phyloP scores from a whole-genome alignment of 176 grass and related monocot genomes.

The Zizania latifolia region DNA sequence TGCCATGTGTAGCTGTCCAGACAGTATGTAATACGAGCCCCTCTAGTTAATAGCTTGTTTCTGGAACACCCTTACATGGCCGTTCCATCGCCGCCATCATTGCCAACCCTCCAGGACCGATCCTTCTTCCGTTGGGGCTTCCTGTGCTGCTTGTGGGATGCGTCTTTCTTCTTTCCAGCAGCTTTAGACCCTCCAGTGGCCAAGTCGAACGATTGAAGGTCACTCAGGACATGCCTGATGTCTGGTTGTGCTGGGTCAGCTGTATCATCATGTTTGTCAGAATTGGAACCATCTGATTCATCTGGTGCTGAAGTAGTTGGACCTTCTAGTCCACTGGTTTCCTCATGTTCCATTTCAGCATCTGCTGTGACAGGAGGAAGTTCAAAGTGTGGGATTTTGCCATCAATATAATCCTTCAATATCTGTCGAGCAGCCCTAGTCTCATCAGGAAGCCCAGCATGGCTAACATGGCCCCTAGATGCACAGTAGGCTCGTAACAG shows the following conservation, averaged over 20 bases:
- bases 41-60: slow-evolving; percentile 32
- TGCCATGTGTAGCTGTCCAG: not conserved
- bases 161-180: slow-evolving; percentile 29
- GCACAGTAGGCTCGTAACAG: slow-evolving; percentile 64
- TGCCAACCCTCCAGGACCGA: slow-evolving; percentile 58
- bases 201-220: slow-evolving; percentile 60
- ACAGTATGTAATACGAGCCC: not conserved
- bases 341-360: not conserved
- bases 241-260: slow-evolving; percentile 6
- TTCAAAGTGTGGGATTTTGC: slow-evolving; percentile 83
- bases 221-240: slow-evolving; percentile 39
- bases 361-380: slow-evolving; percentile 45
- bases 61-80: slow-evolving; percentile 44
- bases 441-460: slow-evolving; percentile 74
- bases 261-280: not conserved
- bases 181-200: slow-evolving; percentile 17
- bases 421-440: slow-evolving; percentile 76
- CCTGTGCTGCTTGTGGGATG: slow-evolving; percentile 46
- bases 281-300: slow-evolving; percentile 2
- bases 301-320: slow-evolving; percentile 4
- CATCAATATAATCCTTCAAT: slow-evolving; percentile 91
- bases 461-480: slow-evolving; percentile 73
- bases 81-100: slow-evolving; percentile 45
- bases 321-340: not conserved
- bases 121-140: slow-evolving; percentile 75